Evolutionary conservation across 192 early-diverging fungal species (phyloP), one percentile per base, ranked within the genome.

Genomic region (Helicostylum pulchrum): DNA sequence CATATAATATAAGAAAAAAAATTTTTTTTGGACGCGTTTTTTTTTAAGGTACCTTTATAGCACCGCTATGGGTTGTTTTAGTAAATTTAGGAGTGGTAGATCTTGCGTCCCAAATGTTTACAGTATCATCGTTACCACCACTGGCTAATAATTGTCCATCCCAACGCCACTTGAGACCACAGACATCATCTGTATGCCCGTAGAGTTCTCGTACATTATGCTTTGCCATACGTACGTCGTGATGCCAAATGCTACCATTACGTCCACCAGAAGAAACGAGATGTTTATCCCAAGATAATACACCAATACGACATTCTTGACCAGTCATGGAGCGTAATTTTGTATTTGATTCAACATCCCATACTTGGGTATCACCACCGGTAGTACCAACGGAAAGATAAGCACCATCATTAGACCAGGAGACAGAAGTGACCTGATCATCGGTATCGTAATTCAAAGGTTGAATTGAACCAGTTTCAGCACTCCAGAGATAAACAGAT

Each of bases 41-140:
- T 49, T n/a, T 49, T 20, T 81, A 54, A 11, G 15, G 21, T 67
- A 92, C 92, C 78, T 96, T 95, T 4, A 99, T 90, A 7, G 97
- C 97, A 4, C 95, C 94, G 0, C 67, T 77, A 74, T 99, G 97
- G 51, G 89, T 85, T 0, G 77, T 76, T 59, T 91, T 86, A 14
- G 79, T 84, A 65, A 79, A 85, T 34, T 83, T 82, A 54, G 95
- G 92, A n/a, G 71, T 77, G 0, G 67, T 70, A n/a, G 70, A 73
- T 12, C 86, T 79, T 26, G 80, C 77, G 65, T 99, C 94, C 92
- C 92, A 97, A 31, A 99, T 82, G 58, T 96, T 82, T 20, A 98
- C 84, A 59, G 88, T 53, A 66, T 95, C 96, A 71, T 99, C 97
- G 75, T 97, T 97, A 7, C 94, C 95, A 17, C 97, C 97, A 62